A percentile compares a stretch with the other conserved stretches of the same genome.
phyloP scores from a whole-genome alignment of 495 filamentous ascomycete genomes.

The Diplogelasinospora grovesii region DNA sequence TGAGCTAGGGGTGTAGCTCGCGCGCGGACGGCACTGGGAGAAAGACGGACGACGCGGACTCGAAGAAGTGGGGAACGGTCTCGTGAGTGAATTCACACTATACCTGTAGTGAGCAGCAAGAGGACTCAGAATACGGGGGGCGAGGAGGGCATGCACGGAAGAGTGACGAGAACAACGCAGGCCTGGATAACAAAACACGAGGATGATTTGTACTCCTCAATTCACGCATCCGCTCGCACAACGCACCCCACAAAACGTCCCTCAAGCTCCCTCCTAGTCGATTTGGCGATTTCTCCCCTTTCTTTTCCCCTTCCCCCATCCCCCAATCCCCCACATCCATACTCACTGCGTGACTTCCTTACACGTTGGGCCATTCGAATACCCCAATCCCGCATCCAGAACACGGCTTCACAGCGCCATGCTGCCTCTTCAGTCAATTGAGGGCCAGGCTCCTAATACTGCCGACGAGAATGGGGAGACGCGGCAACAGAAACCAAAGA shows the following conservation, averaged over 20 bases:
- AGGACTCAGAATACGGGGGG: not conserved
- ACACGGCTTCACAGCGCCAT: conserved; percentile 29
- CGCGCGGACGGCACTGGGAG: too few species aligned
- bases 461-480: conserved; percentile 41
- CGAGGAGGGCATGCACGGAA: conserved; percentile 1
- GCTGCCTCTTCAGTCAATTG: conserved; percentile 44
- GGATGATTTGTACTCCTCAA: conserved; percentile 19
- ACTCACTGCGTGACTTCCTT: conserved; percentile 17
- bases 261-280: conserved; percentile 8
- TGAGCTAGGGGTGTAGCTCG: conserved; percentile 1
- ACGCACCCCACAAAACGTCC: conserved; percentile 20
- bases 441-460: conserved; percentile 34
- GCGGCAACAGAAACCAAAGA: conserved; percentile 48
- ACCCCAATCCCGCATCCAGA: conserved; percentile 35
- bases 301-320: conserved; percentile 18
- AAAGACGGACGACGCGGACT: too few species aligned
- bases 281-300: conserved; percentile 15
- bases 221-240: conserved; percentile 14
- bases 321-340: conserved; percentile 9
- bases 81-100: not conserved
- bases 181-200: conserved; percentile 17
- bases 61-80: not conserved
- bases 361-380: conserved; percentile 27
- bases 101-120: conserved; percentile 1
- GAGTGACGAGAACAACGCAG: conserved; percentile 4